Evolutionary conservation across 2,329 filamentous ascomycete species (phyloP).

Genomic region (Mycosphaerella sp.): DNA sequence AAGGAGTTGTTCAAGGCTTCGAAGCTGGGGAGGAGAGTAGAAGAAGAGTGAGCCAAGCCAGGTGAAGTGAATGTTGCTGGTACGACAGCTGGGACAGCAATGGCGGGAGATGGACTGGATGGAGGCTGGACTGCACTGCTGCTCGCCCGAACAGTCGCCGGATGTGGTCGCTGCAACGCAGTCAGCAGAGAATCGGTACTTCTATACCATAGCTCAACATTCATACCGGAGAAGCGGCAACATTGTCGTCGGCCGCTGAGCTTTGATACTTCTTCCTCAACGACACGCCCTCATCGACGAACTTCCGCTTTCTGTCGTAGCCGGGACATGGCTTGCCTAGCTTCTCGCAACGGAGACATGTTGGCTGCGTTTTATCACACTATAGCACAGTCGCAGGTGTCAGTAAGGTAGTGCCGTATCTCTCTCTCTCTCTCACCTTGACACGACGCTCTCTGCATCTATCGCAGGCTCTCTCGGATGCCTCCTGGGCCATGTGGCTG

Average conservation of each 20-base stretch:
- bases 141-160: background rate
- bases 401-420: background rate
- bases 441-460: conserved; percentile 33
- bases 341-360: conserved; percentile 33
- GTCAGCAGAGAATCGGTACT: background rate
- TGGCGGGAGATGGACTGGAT: conserved; percentile 1
- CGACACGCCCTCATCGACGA: conserved; percentile 32
- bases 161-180: background rate
- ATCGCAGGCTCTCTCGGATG: conserved; percentile 32
- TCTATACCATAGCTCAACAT: background rate
- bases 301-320: conserved; percentile 35
- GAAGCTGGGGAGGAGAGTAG: background rate
- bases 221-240: conserved; percentile 1
- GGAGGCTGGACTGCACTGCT: background rate
- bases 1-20: background rate
- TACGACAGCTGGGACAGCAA: background rate
- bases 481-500: conserved; percentile 24
- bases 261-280: conserved; percentile 31
- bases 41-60: background rate
- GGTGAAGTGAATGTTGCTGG: background rate
- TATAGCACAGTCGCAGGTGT: conserved; percentile 1
- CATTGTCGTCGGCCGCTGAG: conserved; percentile 13
- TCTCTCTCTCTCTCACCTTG: conserved; percentile 24
- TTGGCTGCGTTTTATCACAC: conserved; percentile 32
- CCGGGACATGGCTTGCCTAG: conserved; percentile 33